Conservation (phyloP, 257 asterid genomes). For the Euphrasia confusa region DNA sequence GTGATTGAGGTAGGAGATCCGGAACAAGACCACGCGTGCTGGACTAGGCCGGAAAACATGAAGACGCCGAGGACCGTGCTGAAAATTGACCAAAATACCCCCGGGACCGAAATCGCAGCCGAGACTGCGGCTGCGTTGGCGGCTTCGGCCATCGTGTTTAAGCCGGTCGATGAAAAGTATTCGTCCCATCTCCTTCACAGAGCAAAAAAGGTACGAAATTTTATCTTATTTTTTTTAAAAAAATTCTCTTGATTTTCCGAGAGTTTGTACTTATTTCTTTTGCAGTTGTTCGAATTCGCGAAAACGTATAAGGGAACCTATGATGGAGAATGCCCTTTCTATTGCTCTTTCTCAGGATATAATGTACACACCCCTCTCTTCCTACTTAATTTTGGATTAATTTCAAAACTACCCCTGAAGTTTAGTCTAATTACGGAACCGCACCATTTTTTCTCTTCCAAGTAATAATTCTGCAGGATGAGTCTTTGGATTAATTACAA, state of each 20-base stretch:
- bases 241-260: background rate
- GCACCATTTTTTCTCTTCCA: background rate
- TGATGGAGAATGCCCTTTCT: slow-evolving; percentile 91
- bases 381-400: background rate
- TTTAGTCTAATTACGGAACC: slow-evolving; percentile 3
- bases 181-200: slow-evolving; percentile 36
- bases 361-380: slow-evolving; percentile 37
- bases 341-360: slow-evolving; percentile 80
- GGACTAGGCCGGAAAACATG: slow-evolving; percentile 82
- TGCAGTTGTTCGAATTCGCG: slow-evolving; percentile 63
- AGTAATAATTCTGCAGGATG: slow-evolving; percentile 47
- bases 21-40: slow-evolving; percentile 59
- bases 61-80: slow-evolving; percentile 50
- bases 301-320: slow-evolving; percentile 58
- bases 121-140: slow-evolving; percentile 81
- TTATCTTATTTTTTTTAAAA: too few species aligned
- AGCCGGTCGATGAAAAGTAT: slow-evolving; percentile 34
- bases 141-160: slow-evolving; percentile 56
- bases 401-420: background rate
- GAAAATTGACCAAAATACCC: slow-evolving; percentile 44
- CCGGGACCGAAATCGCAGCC: slow-evolving; percentile 80
- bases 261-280: background rate
- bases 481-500: slow-evolving; percentile 12
- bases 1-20: slow-evolving; percentile 80
- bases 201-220: slow-evolving; percentile 37